Evolutionary conservation across 768 basidiomycete species (phyloP), one percentile per base, ranked within the genome.

Genomic region (Phaeotremella skinneri): DNA sequence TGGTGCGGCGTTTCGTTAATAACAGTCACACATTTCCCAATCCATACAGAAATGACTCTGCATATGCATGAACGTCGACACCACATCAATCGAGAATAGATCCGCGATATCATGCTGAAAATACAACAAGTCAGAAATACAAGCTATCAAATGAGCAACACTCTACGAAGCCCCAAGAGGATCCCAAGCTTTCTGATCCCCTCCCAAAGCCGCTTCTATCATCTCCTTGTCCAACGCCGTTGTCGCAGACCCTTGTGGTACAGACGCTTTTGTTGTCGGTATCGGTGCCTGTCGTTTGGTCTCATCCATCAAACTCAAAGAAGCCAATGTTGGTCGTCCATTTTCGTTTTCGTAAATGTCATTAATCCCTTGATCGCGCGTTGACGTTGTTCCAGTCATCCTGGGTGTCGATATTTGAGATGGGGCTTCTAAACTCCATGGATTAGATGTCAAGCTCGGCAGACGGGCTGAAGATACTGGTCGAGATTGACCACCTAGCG

Each of bases 151-250:
- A n/a, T n/a, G n/a, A 45, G 23, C 43, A 45, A 14, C 43, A 34
- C 13, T 30, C 55, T 45, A 73, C 52, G 64, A 58, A 21, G 70
- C 73, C 11, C 73, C 73, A 20, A 74, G 55, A 17, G 73, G 73
- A 61, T 74, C 73, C 73, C 73, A 74, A 25, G 70, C 72, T 50
- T 67, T 64, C 48, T 50, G 47, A 58, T 71, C 69, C 20, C 67
- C 72, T 34, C 72, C 72, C 48, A 71, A 41, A n/a, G 72, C 72
- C 13, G 69, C 72, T 29, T 68, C 58, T 13, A 62, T 27, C 23
- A 48, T 56, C 21, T 63, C 60, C 42, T 54, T 56, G 17, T 58
- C 58, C 0, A 37, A 21, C 23, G 17, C 17, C 6, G 26, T 26
- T 23, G 14, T 41, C 3, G 43, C 20, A 14, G 20, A 45, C 27